These are phyloP conservation scores for Collybia sp. DNA, from an alignment of 768 basidiomycete species.

Conservation along the genomic window DNA sequence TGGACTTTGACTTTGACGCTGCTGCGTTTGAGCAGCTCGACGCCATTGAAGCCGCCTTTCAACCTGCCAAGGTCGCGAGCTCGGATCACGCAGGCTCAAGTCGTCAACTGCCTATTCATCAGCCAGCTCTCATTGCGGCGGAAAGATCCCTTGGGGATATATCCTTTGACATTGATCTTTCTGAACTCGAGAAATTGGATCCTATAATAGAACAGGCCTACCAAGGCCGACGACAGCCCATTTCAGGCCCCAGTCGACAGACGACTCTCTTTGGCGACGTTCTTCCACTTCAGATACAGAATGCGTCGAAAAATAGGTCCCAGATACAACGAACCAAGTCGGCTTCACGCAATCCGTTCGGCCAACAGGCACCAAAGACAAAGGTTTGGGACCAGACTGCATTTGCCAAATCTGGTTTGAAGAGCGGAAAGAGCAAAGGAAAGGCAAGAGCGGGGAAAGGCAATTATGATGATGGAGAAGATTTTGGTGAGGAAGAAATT, in stretches of 20 bases:
- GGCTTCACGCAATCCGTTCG: constrained; percentile 37
- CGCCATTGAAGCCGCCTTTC: constrained; percentile 56
- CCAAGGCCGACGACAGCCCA: constrained; percentile 30
- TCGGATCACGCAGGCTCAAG: no score
- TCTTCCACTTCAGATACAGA: constrained; percentile 26
- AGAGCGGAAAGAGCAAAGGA: constrained; percentile 45
- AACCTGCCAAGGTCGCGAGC: constrained; percentile 10
- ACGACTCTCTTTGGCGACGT: constrained; percentile 68
- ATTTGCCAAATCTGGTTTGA: constrained; percentile 78
- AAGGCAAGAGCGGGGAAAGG: constrained; percentile 43
- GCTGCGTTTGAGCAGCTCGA: constrained; percentile 59
- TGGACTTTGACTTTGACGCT: constrained; percentile 60
- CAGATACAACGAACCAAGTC: constrained; percentile 40
- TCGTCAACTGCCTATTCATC: constrained; percentile 9
- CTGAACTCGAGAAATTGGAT: constrained; percentile 51
- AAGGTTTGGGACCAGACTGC: constrained; percentile 92
- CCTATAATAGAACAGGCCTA: constrained; percentile 45
- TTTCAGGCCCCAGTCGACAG: constrained; percentile 49
- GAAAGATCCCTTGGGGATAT: constrained; percentile 49
- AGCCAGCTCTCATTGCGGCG: constrained; percentile 15
- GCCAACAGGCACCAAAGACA: constrained; percentile 54
- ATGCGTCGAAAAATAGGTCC: constrained; percentile 21
- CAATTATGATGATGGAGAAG: constrained; percentile 46
- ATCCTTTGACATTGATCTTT: constrained; percentile 52
- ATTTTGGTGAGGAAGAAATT: constrained; percentile 43